A percentile compares a stretch with the other conserved stretches of the same genome.
Conservation (phyloP, 352 stramenopile species). For the Blastocystis sp. region DNA sequence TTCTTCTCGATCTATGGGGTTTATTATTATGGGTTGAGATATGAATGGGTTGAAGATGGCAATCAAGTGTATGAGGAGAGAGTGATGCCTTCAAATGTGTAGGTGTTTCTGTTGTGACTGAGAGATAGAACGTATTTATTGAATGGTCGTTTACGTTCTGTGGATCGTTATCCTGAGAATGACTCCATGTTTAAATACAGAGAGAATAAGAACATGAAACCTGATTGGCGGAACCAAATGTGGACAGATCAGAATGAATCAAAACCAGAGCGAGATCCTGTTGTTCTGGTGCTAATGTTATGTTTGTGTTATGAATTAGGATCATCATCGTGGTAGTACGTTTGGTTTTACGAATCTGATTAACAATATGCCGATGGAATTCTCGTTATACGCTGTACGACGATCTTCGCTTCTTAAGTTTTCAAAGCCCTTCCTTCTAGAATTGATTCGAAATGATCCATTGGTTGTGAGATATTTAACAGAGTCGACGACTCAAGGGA, state of each 20-base stretch:
- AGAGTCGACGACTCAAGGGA: background rate
- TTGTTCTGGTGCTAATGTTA: background rate
- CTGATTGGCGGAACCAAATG: slow-evolving; percentile 46
- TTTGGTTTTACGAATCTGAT: slow-evolving; percentile 37
- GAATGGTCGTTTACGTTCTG: slow-evolving; percentile 26
- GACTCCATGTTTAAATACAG: background rate
- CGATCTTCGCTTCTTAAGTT: slow-evolving; percentile 36
- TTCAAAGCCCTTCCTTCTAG: background rate
- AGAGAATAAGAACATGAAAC: slow-evolving; percentile 40
- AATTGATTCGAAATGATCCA: slow-evolving; percentile 30
- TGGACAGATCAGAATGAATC: slow-evolving; percentile 25
- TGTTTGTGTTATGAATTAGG: background rate
- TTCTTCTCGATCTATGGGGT: slow-evolving; percentile 29
- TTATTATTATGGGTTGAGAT: slow-evolving; percentile 47
- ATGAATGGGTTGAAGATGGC: slow-evolving; percentile 16
- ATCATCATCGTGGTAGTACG: background rate
- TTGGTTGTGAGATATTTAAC: slow-evolving; percentile 16
- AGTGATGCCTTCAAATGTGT: slow-evolving; percentile 2
- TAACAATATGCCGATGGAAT: slow-evolving; percentile 23
- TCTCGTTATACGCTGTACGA: slow-evolving; percentile 41
- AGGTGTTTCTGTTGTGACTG: background rate
- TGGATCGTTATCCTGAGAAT: background rate
- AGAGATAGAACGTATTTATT: slow-evolving; percentile 1
- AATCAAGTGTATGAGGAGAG: slow-evolving; percentile 9
- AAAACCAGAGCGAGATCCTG: background rate